Percentiles rank a stretch among this genome's conserved stretches.
Conservation (phyloP, 257 asterid genomes). For the Agastache rugosa region DNA sequence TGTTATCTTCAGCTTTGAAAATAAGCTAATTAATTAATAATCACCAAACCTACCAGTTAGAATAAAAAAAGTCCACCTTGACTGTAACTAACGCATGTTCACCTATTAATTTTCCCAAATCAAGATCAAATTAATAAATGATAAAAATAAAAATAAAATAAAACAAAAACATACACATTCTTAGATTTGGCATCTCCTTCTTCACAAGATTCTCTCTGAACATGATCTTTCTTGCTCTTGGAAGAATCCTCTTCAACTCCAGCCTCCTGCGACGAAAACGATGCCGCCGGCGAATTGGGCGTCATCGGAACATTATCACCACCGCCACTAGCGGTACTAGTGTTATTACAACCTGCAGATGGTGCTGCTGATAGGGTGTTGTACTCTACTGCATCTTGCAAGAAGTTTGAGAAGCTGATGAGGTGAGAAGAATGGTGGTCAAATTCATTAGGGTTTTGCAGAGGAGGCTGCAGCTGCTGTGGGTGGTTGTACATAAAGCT, state of each 20-base stretch:
- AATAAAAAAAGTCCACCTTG: conserved; percentile 38
- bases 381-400: conserved; percentile 59
- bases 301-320: conserved; percentile 42
- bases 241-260: conserved; percentile 69
- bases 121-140: neutral
- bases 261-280: conserved; percentile 64
- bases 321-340: conserved; percentile 28
- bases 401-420: conserved; percentile 54
- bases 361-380: conserved; percentile 50
- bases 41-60: conserved; percentile 27
- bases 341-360: neutral
- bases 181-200: conserved; percentile 60
- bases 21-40: conserved; percentile 28
- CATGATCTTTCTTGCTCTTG: conserved; percentile 53
- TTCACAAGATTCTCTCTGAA: conserved; percentile 43
- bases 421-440: conserved; percentile 12
- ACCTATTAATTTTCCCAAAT: conserved; percentile 28
- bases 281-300: conserved; percentile 50
- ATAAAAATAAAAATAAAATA: neutral
- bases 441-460: conserved; percentile 44
- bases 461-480: conserved; percentile 24
- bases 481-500: conserved; percentile 43
- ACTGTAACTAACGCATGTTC: conserved; percentile 25
- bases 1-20: conserved; percentile 32
- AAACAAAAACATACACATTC: conserved; percentile 57